Base-by-base conservation (phyloP, 1,284 basidiomycete genomes). In the Crepidotus sp. region DNA sequence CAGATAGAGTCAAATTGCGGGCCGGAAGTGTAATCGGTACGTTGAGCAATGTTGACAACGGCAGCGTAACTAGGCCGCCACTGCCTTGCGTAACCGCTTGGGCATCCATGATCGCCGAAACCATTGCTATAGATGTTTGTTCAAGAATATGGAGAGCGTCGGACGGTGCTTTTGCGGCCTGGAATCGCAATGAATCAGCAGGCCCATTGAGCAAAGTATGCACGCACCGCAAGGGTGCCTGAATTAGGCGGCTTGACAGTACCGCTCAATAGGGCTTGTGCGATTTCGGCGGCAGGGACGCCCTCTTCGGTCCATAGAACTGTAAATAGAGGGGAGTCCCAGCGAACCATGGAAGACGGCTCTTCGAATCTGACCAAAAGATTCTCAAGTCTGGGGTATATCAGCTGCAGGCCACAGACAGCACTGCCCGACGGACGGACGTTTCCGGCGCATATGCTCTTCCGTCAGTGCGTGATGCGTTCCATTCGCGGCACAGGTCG, bases 271-370 rank as follows among this genome's bases (percentile, higher is more conserved):
- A 93, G 65, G 0, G 88, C 83, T 13, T 80, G 72, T 84, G 88
- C 96, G 36, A 98, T 85, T 9, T 77, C 73, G 6, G 80, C 74
- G 15, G 67, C 69, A 0, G 90, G 88, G 3, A 89, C 65, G 18
- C 75, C 69, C 19, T 73, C 68, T 50, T 93, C 88, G 25, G 76
- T 73, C 78, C 82, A 88, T 2, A 81, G 67, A 0, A 97, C 65
- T 1, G 87, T 90, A 61, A 97, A 88, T 24, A 98, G 73, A 0
- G 95, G 95, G 0, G 92, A 86, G 63, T 98, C 95, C 95, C 95
- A 98, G 34, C 94, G 77, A 9, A 90, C 91, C 83, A 95, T 95
- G 0, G 92, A 93, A 0, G 88, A 93, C 0, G 95, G 95, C 61
- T 98, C 95, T 67, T 98, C 95, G 56, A 83, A 98, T 29, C 95